A percentile compares a stretch with the other conserved stretches of the same genome.
phyloP scores from a whole-genome alignment of 805 yeast species.

The Wickerhamiella occidentalis region DNA sequence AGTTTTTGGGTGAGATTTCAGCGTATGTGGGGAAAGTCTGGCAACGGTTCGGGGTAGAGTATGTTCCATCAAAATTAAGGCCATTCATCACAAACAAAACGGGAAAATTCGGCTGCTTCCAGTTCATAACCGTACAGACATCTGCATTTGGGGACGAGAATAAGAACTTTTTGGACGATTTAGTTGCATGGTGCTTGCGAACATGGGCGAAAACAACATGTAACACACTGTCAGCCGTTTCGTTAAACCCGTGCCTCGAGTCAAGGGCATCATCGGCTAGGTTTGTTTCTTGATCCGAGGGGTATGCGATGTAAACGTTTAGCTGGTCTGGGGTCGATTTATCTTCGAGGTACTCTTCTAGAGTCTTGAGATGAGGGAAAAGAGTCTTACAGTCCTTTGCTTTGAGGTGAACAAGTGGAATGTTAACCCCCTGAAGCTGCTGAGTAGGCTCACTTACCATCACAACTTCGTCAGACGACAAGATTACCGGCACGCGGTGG shows the following conservation, averaged over 20 bases:
- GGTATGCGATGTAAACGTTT: conserved; percentile 24
- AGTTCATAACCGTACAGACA: conserved; percentile 85
- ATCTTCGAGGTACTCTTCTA: conserved; percentile 35
- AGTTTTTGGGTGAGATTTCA: conserved; percentile 20
- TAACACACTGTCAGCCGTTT: conserved; percentile 62
- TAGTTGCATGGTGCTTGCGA: conserved; percentile 26
- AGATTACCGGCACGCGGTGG: conserved; percentile 52
- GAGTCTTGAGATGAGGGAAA: conserved; percentile 13
- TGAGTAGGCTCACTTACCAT: conserved; percentile 44
- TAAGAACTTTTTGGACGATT: conserved; percentile 48
- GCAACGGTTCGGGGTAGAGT: conserved; percentile 22
- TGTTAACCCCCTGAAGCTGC: conserved; percentile 71
- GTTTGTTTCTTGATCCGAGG: conserved; percentile 17
- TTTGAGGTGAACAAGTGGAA: conserved; percentile 19
- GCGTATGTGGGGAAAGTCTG: conserved; percentile 4
- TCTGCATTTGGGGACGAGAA: conserved; percentile 78
- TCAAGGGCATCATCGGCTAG: conserved; percentile 16
- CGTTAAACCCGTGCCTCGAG: conserved; percentile 42
- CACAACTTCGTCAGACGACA: conserved; percentile 75
- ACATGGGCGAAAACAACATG: conserved; percentile 67
- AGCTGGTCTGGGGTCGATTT: conserved; percentile 13
- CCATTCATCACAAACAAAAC: conserved; percentile 69
- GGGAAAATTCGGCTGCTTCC: conserved; percentile 98
- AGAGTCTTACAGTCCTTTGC: conserved; percentile 22
- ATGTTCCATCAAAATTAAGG: conserved; percentile 21